Conservation (phyloP, 768 basidiomycete species). For the Artomyces pyxidatus region DNA sequence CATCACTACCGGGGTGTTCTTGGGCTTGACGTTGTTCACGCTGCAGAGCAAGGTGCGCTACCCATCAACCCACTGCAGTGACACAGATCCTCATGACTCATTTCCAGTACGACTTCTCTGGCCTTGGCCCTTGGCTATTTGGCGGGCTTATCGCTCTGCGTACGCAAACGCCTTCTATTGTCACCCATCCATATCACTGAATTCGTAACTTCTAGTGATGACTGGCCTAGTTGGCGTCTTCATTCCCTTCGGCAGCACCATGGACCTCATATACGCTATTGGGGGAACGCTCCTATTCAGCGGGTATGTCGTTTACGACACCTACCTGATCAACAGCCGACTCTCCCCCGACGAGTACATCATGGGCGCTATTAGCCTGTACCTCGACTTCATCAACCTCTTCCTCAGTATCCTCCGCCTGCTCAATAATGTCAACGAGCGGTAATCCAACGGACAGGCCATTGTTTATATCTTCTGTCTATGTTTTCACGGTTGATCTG, state of each 20-base stretch:
- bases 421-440: conserved; percentile 48
- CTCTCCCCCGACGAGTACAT: conserved; percentile 93
- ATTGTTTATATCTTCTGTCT: not conserved
- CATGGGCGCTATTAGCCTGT: conserved; percentile 85
- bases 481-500: conserved; percentile 1
- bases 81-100: not conserved
- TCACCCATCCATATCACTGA: not conserved
- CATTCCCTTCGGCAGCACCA: conserved; percentile 74
- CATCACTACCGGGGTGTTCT: conserved; percentile 88
- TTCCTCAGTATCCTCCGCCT: conserved; percentile 85
- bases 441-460: too few relatives aligned
- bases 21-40: conserved; percentile 91
- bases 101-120: conserved; percentile 83
- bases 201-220: conserved; percentile 40
- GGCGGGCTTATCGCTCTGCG: conserved; percentile 73
- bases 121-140: conserved; percentile 87
- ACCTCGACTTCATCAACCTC: conserved; percentile 89
- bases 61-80: not conserved
- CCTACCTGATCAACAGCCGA: conserved; percentile 80
- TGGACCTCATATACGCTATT: conserved; percentile 75
- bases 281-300: conserved; percentile 80
- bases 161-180: conserved; percentile 28
- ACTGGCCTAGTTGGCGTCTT: conserved; percentile 78
- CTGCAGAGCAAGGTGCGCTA: conserved; percentile 79
- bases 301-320: conserved; percentile 88